phyloP scores from a whole-genome alignment of 1,139 yeast genomes.

The Taiozyma onychis region DNA sequence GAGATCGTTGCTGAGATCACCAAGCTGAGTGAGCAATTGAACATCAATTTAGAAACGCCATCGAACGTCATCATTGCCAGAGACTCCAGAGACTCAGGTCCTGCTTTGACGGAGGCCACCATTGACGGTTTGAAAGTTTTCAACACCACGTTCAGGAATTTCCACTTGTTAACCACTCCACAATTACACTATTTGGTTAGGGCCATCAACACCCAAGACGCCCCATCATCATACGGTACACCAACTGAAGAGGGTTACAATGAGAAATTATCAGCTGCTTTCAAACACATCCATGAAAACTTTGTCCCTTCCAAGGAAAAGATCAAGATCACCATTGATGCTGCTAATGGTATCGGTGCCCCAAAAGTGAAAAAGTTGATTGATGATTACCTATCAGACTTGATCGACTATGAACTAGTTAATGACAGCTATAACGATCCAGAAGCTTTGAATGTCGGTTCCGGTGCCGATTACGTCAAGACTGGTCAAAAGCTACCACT shows the following conservation, averaged over 20 bases:
- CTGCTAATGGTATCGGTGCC: constrained; percentile 96
- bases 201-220: constrained; percentile 42
- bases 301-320: constrained; percentile 29
- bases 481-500: constrained; percentile 78
- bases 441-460: constrained; percentile 56
- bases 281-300: constrained; percentile 34
- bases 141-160: constrained; percentile 44
- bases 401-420: constrained; percentile 43
- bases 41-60: constrained; percentile 33
- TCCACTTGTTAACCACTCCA: constrained; percentile 83
- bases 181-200: constrained; percentile 87
- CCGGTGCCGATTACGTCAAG: constrained; percentile 97
- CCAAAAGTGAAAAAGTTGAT: constrained; percentile 56
- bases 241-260: constrained; percentile 70
- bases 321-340: constrained; percentile 60
- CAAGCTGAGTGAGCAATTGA: constrained; percentile 29
- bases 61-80: constrained; percentile 51
- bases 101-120: constrained; percentile 55
- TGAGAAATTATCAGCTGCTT: constrained; percentile 49
- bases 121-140: constrained; percentile 57
- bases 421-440: constrained; percentile 59
- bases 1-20: constrained; percentile 29
- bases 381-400: constrained; percentile 34
- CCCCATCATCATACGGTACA: constrained; percentile 46
- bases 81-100: constrained; percentile 79